Evolutionary conservation across 768 basidiomycete species (phyloP), one percentile per base, ranked within the genome.

Genomic region (Pleurotus tuber-regium): DNA sequence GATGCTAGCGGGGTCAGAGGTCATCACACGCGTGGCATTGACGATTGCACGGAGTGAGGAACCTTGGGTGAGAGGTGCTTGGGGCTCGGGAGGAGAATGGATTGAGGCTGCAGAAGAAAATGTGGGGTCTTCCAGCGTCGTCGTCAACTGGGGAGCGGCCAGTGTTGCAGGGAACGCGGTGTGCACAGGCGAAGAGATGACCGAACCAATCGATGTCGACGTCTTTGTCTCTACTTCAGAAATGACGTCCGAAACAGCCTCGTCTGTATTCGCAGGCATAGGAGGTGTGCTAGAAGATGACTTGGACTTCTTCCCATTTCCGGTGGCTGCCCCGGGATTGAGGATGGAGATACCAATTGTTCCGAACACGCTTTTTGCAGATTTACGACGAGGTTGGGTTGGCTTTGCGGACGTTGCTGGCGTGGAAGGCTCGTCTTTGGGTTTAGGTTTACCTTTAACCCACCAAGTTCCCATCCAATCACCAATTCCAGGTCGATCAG

Each of bases 11-110:
- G 90, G 78, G 58, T 89, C 89, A 2, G 82, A 75, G 0, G 87
- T 87, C 89, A 93, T 92, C n/a, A 92, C 86, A 2, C 91, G 82
- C 1, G 87, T 92, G 1, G 91, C 89, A 50, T 92, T 84, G 14
- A 80, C 78, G 50, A 93, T 90, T 1, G 91, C 91, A 4, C 81
- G 80, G 2, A 93, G 63, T 0, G 87, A 79, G 0, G 83, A 66
- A 1, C 89, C 87, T 60, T 92, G 89, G 5, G 64, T 63, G 5
- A 68, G 50, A 6, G 63, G 43, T 1, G 62, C 61, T 3, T 63
- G 56, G 9, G 55, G 55, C 21, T 72, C 68, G 60, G 61, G 35
- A 46, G 25, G 24, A n/a, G n/a, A n/a, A n/a, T n/a, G n/a, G n/a
- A n/a, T n/a, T n/a, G n/a, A n/a, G n/a, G n/a, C n/a, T 49, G 39